Conservation (phyloP, 345 rosid species). For the Salix dunnii region DNA sequence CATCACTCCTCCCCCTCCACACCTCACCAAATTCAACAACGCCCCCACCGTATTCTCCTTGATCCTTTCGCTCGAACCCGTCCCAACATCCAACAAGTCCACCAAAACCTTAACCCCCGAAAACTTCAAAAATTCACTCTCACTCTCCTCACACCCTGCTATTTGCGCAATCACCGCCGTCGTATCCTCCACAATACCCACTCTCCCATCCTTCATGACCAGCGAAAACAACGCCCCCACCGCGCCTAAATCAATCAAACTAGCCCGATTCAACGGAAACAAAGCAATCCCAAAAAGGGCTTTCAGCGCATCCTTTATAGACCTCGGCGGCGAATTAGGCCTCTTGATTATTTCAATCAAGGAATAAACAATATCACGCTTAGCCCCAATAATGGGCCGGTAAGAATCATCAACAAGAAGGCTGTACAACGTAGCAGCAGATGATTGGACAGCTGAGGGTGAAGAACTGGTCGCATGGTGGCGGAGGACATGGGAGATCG, state of each 20-base stretch:
- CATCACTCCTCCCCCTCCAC: slow-evolving; percentile 48
- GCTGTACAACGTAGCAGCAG: slow-evolving; percentile 82
- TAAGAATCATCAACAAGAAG: slow-evolving; percentile 66
- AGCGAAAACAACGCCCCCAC: slow-evolving; percentile 56
- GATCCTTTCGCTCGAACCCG: slow-evolving; percentile 57
- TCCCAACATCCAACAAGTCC: slow-evolving; percentile 69
- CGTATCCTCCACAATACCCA: slow-evolving; percentile 87
- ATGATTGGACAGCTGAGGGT: slow-evolving; percentile 64
- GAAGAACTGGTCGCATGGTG: slow-evolving; percentile 56
- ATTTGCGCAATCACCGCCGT: slow-evolving; percentile 88
- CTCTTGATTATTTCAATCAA: slow-evolving; percentile 50
- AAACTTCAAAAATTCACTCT: slow-evolving; percentile 52
- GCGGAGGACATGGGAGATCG: slow-evolving; percentile 73
- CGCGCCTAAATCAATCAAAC: slow-evolving; percentile 64
- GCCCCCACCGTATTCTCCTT: slow-evolving; percentile 81
- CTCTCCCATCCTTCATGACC: slow-evolving; percentile 66
- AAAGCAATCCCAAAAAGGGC: slow-evolving; percentile 78
- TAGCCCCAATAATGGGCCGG: slow-evolving; percentile 80
- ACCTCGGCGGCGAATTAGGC: slow-evolving; percentile 59
- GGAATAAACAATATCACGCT: slow-evolving; percentile 79
- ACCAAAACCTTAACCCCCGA: slow-evolving; percentile 55
- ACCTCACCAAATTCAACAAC: slow-evolving; percentile 62
- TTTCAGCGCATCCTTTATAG: slow-evolving; percentile 77
- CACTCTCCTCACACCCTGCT: slow-evolving; percentile 88
- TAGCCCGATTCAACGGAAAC: slow-evolving; percentile 58